phyloP scores from a whole-genome alignment of 352 stramenopile genomes.

The Globisporangium mamillatum region DNA sequence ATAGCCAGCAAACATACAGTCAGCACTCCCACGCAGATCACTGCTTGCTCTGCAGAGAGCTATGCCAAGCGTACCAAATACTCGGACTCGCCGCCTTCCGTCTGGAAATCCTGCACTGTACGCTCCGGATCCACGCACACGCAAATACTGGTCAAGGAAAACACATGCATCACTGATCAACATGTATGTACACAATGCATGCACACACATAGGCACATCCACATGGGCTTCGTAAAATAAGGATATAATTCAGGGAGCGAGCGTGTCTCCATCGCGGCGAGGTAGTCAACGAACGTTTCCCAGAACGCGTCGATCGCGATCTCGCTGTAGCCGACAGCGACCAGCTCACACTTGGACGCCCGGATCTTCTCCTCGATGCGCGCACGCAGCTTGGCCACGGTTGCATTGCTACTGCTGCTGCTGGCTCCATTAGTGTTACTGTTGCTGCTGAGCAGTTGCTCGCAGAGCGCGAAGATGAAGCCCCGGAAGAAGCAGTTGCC shows the following conservation, averaged over 20 bases:
- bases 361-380: conserved; percentile 64
- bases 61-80: conserved; percentile 48
- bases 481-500: conserved; percentile 92
- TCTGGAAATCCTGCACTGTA: conserved; percentile 78
- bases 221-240: conserved; percentile 21
- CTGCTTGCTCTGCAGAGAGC: background rate
- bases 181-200: conserved; percentile 10
- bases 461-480: conserved; percentile 89
- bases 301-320: conserved; percentile 93
- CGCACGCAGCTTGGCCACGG: conserved; percentile 25
- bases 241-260: conserved; percentile 55
- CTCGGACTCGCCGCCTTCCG: conserved; percentile 79
- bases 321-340: conserved; percentile 88
- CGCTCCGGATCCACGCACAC: conserved; percentile 22
- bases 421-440: background rate
- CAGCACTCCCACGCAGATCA: background rate
- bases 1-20: background rate
- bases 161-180: conserved; percentile 19
- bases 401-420: conserved; percentile 6
- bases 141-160: conserved; percentile 29
- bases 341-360: conserved; percentile 63
- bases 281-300: conserved; percentile 90
- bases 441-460: conserved; percentile 44
- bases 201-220: background rate
- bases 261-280: conserved; percentile 74